Base-by-base conservation (phyloP, 2,329 filamentous ascomycete species). In the Talaromyces sp. region DNA sequence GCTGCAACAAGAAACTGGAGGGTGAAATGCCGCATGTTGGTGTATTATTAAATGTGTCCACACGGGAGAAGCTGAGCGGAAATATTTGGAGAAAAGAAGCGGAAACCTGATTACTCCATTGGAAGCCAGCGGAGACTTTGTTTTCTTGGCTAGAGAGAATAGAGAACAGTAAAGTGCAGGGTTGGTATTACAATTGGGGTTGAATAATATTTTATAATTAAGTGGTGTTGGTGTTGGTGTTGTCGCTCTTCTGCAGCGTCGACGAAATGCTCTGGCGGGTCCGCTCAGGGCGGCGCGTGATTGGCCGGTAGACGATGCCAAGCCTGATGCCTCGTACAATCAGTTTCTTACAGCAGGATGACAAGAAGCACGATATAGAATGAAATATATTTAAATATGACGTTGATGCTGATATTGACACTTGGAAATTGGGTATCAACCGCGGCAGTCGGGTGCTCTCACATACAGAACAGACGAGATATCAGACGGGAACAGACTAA, bases 1-100 rank as follows among this genome's bases (percentile, higher is more conserved):
- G 90, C 77, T 62, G 93, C 82, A 75, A 90, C 82, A 66, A 93
- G 70, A 58, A 88, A 82, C 68, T 90, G 78, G 67, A 87, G 78
- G 63, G 76, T 70, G 61, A 85, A 81, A 68, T 86, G 78, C 83
- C 84, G 92, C 91, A 96, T 96, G 67, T 78, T 86, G 61, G 21
- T 17, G 7, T 50, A 9, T 14, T 55, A n/a, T 27, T 29, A 17
- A 21, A 19, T 27, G 49, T 29, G 24, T 52, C 24, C 10, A 29
- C 24, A 46, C 35, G 10, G 7, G 43, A 24, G 49, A 19, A 27
- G 49, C 35, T n/a, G 35, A 38, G 35, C 35, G 35, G 35, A 8
- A n/a, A n/a, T 38, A 17, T 8, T 8, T n/a, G 13, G 35, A 7
- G 17, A 17, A 13, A 8, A 46, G 9, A 24, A 11, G 35, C n/a